Evolutionary conservation across 2,329 filamentous ascomycete genomes (phyloP), one percentile per base, ranked within the genome.

Genomic region (Calonectria pseudoturangicola): DNA sequence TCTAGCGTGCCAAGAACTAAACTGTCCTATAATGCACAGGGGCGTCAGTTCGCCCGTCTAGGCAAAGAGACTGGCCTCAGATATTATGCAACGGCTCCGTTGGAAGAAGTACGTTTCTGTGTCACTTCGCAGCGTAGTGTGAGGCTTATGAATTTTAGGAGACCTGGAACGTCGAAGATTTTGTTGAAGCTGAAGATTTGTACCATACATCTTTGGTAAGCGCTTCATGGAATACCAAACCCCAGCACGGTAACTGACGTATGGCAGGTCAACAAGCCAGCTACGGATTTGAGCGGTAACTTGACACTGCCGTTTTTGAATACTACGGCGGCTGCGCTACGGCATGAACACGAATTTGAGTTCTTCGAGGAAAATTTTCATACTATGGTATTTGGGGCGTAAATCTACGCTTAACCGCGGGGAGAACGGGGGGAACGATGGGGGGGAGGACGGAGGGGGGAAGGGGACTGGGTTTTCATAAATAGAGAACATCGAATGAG

Each of bases 241-340:
- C 21, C 21, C 21, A 21, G 21, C 21, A 21, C 21, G 21, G 21
- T 21, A 21, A 21, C 21, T 21, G 21, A 21, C 2, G 21, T 21
- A 21, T 21, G 21, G 21, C 2, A 21, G 21, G 21, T 65, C 39
- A 75, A 73, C 28, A 75, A 74, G 41, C 76, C 75, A 28, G 70
- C 73, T 6, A 47, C 70, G 25, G 74, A 76, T 48, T 18, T 65
- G 27, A 56, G 51, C 25, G 76, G 76, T 21, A 64, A 71, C 43
- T 47, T 77, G 43, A 77, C 68, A 43, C 66, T 76, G 13, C 74
- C 72, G 7, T 77, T 77, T 54, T 60, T 78, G 70, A 75, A 65
- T 21, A 74, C 74, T 16, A 56, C 68, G 10, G 51, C 70, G 18
- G 28, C 66, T 45, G 74, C 75, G n/a, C n/a, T 74, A 4, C 65